A percentile compares a stretch with the other conserved stretches of the same genome.
Evolutionary conservation across 1,139 yeast species (phyloP).

Genomic region (Saccharomyces hybrid): DNA sequence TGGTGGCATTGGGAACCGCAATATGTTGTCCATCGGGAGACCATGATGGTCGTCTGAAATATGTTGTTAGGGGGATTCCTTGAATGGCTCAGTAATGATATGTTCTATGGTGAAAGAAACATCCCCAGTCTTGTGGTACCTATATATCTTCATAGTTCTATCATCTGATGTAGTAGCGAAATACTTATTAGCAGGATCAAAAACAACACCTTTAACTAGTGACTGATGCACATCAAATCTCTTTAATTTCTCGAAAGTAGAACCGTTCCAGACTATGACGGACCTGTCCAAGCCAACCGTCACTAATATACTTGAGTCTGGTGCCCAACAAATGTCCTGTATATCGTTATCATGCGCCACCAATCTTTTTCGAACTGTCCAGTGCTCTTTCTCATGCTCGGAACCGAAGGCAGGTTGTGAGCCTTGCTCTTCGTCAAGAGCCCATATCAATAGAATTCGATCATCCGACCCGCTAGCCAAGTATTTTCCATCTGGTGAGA

Average conservation of each 20-base stretch:
- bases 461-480: slow-evolving; percentile 95
- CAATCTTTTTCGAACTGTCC: slow-evolving; percentile 85
- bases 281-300: slow-evolving; percentile 91
- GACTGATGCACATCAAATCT: slow-evolving; percentile 89
- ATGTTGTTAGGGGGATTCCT: slow-evolving; percentile 87
- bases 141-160: slow-evolving; percentile 75
- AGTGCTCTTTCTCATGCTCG: slow-evolving; percentile 69
- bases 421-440: slow-evolving; percentile 77
- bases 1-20: slow-evolving; percentile 94
- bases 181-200: slow-evolving; percentile 95
- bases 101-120: slow-evolving; percentile 82
- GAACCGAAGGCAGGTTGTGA: slow-evolving; percentile 45
- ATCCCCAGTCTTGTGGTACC: slow-evolving; percentile 74
- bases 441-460: slow-evolving; percentile 86
- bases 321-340: slow-evolving; percentile 97
- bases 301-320: slow-evolving; percentile 81
- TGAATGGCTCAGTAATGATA: slow-evolving; percentile 74
- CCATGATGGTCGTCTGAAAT: slow-evolving; percentile 90
- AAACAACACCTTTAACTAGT: slow-evolving; percentile 91
- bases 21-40: slow-evolving; percentile 96
- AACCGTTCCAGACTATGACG: slow-evolving; percentile 88
- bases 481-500: slow-evolving; percentile 85
- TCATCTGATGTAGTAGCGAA: slow-evolving; percentile 97
- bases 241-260: slow-evolving; percentile 82
- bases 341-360: slow-evolving; percentile 97